Evolutionary conservation across 2,329 filamentous ascomycete species (phyloP).

Genomic region (Passalora sequoiae): DNA sequence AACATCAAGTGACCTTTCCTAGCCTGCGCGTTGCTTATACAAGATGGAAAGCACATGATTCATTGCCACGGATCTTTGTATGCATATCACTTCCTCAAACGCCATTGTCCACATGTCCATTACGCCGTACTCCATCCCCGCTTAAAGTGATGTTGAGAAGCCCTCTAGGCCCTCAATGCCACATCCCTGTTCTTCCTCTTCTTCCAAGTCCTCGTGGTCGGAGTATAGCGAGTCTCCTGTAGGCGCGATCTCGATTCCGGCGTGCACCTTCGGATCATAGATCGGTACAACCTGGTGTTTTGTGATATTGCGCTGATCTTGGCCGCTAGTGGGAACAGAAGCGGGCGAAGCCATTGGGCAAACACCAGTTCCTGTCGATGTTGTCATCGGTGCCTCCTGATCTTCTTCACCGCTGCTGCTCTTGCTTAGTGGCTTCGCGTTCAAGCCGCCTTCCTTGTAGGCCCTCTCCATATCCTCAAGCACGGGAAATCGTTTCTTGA

Average conservation of each 20-base stretch:
- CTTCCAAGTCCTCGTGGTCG: background rate
- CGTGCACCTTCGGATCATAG: background rate
- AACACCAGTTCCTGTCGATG: background rate
- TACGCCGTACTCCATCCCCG: no score
- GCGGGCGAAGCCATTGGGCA: background rate
- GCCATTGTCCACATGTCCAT: no score
- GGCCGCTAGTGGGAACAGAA: background rate
- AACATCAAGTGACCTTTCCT: no score
- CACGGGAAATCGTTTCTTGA: slow-evolving; percentile 13
- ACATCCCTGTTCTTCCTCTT: background rate
- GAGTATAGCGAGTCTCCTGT: background rate
- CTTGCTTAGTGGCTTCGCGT: background rate
- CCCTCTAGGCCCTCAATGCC: background rate
- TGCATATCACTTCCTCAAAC: no score
- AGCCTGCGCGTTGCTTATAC: no score
- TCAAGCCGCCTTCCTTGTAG: slow-evolving; percentile 7
- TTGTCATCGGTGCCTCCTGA: background rate
- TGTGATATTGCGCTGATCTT: background rate
- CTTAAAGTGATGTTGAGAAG: no score
- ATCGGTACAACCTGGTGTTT: background rate
- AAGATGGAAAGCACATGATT: no score
- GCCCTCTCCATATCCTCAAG: slow-evolving; percentile 16
- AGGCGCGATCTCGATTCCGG: background rate
- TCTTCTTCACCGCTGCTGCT: no score
- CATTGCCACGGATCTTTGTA: no score